These are phyloP conservation scores for Pneumocystis carinii DNA, from an alignment of 1,139 yeast species.

Conservation along the genomic window DNA sequence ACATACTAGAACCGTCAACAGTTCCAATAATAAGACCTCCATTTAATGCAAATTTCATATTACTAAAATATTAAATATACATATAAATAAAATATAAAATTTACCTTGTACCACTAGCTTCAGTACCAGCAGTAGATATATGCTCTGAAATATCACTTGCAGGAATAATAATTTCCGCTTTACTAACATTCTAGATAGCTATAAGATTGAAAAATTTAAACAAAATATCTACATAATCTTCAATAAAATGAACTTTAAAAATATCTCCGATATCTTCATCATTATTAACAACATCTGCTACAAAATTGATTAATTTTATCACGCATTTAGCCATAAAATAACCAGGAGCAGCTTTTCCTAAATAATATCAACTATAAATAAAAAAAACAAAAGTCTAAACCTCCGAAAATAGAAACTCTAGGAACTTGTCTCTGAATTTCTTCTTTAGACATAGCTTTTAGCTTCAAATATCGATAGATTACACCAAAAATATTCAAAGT, in stretches of 20 bases:
- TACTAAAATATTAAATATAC: neutral
- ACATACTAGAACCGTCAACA: slow-evolving; percentile 88
- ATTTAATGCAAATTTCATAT: slow-evolving; percentile 55
- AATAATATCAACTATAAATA: neutral
- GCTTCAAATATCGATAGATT: slow-evolving; percentile 62
- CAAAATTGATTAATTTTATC: slow-evolving; percentile 70
- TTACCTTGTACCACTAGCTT: slow-evolving; percentile 83
- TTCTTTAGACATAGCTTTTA: slow-evolving; percentile 52
- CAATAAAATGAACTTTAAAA: slow-evolving; percentile 74
- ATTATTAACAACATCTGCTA: slow-evolving; percentile 62
- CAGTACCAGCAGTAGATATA: slow-evolving; percentile 96
- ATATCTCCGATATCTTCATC: slow-evolving; percentile 61
- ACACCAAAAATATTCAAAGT: slow-evolving; percentile 85
- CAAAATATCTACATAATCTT: slow-evolving; percentile 85
- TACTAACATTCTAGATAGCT: neutral
- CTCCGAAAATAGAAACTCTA: slow-evolving; percentile 74
- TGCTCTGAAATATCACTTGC: slow-evolving; percentile 87
- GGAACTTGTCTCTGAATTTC: slow-evolving; percentile 60
- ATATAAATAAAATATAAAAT: slow-evolving; percentile 36
- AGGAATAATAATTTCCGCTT: slow-evolving; percentile 27
- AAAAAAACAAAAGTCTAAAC: neutral
- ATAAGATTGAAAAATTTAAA: slow-evolving; percentile 59
- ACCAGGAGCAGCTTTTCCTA: slow-evolving; percentile 85
- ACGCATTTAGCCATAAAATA: slow-evolving; percentile 88
- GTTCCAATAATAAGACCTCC: slow-evolving; percentile 93